A percentile compares a stretch with the other conserved stretches of the same genome.
Conservation (phyloP, 768 basidiomycete species). For the Kondoa malvinella region DNA sequence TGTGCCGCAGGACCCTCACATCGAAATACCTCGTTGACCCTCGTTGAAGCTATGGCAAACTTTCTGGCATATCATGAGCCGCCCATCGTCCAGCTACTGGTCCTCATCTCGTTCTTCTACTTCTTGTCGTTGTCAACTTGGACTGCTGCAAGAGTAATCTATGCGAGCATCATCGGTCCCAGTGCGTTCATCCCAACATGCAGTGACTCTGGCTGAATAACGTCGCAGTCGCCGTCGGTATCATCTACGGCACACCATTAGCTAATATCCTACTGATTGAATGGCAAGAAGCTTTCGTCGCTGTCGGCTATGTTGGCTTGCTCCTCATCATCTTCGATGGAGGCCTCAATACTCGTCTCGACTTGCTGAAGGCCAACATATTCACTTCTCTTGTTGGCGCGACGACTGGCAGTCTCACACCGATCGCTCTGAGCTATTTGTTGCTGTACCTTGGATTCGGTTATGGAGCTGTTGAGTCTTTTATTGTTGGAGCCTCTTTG, state of each 20-base stretch:
- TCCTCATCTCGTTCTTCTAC: slow-evolving; percentile 42
- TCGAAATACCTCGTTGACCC: no score
- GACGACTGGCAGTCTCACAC: slow-evolving; percentile 38
- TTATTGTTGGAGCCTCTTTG: slow-evolving; percentile 47
- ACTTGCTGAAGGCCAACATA: slow-evolving; percentile 38
- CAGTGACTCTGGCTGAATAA: no score
- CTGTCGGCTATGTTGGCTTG: slow-evolving; percentile 37
- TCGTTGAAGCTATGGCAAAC: not conserved
- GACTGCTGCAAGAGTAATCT: not conserved
- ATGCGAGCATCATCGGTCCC: not conserved
- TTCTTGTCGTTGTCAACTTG: slow-evolving; percentile 30
- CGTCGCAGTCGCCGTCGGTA: slow-evolving; percentile 43
- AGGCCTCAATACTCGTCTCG: slow-evolving; percentile 42
- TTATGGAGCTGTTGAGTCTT: slow-evolving; percentile 39
- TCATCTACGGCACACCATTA: slow-evolving; percentile 42
- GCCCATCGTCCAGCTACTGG: slow-evolving; percentile 32
- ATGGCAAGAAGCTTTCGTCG: slow-evolving; percentile 38
- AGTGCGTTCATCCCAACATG: no score
- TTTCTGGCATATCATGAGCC: slow-evolving; percentile 32
- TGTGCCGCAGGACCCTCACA: no score
- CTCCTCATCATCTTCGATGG: slow-evolving; percentile 45
- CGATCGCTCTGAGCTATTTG: slow-evolving; percentile 30
- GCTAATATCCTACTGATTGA: slow-evolving; percentile 34
- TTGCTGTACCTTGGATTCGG: slow-evolving; percentile 40
- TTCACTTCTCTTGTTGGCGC: slow-evolving; percentile 40